Evolutionary conservation across 306 rosid genomes (phyloP).

Genomic region (Prunus kanzakura): DNA sequence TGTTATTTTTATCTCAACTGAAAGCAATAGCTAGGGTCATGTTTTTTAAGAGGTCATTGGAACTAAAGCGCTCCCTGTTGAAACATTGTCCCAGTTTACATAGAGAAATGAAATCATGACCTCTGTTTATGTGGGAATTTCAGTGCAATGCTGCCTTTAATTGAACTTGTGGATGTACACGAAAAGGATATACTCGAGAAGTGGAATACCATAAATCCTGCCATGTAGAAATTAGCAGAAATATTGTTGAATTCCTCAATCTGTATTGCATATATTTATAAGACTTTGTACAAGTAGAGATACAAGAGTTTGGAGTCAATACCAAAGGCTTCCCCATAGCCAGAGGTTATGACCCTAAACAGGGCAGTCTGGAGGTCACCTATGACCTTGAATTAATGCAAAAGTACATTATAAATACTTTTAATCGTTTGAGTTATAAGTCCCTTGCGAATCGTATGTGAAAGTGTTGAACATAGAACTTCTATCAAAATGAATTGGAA

Average conservation of each 20-base stretch:
- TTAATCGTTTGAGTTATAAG: no score
- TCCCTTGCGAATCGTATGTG: conserved; percentile 79
- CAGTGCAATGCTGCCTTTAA: not conserved
- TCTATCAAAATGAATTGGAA: no score
- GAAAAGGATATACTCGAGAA: no score
- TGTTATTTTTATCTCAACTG: conserved; percentile 2
- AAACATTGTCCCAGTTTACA: conserved; percentile 4
- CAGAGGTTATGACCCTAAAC: conserved; percentile 60
- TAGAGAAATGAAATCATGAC: not conserved
- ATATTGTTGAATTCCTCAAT: no score
- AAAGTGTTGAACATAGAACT: not conserved
- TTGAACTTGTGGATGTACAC: no score
- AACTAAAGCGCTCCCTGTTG: not conserved
- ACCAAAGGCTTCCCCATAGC: not conserved
- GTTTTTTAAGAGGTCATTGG: not conserved
- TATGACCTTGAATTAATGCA: conserved; percentile 62
- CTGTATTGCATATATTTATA: no score
- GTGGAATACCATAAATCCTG: no score
- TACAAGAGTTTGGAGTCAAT: no score
- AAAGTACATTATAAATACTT: no score
- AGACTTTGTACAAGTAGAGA: no score
- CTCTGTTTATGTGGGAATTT: not conserved
- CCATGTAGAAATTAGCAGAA: no score
- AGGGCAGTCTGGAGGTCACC: conserved; percentile 87
- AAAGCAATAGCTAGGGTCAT: not conserved